Evolutionary conservation across 106 monocot genomes (phyloP).

Genomic region (Dioscorea zingiberensis): DNA sequence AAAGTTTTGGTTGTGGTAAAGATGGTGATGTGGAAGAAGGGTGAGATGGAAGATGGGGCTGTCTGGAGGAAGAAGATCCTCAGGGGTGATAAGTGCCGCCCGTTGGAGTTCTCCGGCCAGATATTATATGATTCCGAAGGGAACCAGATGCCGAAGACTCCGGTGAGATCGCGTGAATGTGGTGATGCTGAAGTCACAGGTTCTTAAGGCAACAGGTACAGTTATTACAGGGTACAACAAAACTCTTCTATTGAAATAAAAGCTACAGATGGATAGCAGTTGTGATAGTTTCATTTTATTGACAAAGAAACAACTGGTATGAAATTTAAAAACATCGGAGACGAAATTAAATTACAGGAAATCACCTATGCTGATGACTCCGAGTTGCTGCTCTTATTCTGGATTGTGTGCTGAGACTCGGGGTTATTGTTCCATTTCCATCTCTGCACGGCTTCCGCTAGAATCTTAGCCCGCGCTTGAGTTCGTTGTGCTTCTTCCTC

Average conservation of each 20-base stretch:
- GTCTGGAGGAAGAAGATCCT: constrained; percentile 26
- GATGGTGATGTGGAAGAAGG: constrained; percentile 7
- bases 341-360: too few relatives aligned
- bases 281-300: too few relatives aligned
- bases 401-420: too few relatives aligned
- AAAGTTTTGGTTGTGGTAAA: constrained; percentile 6
- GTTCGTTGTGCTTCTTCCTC: constrained; percentile 55
- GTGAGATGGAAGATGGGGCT: constrained; percentile 4
- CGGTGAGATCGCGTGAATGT: not conserved
- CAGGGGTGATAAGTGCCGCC: constrained; percentile 25
- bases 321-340: too few relatives aligned
- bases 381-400: too few relatives aligned
- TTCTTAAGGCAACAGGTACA: too few relatives aligned
- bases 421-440: constrained; percentile 38
- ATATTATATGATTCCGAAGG: constrained; percentile 21
- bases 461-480: constrained; percentile 33
- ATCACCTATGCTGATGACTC: too few relatives aligned
- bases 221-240: too few relatives aligned
- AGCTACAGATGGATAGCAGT: too few relatives aligned
- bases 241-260: too few relatives aligned
- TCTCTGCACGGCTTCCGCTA: constrained; percentile 48
- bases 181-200: too few relatives aligned
- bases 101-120: constrained; percentile 19
- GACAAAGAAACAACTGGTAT: too few relatives aligned
- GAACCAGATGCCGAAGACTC: constrained; percentile 2